phyloP scores from a whole-genome alignment of 2,329 filamentous ascomycete species.

The Aureobasidium sp. region DNA sequence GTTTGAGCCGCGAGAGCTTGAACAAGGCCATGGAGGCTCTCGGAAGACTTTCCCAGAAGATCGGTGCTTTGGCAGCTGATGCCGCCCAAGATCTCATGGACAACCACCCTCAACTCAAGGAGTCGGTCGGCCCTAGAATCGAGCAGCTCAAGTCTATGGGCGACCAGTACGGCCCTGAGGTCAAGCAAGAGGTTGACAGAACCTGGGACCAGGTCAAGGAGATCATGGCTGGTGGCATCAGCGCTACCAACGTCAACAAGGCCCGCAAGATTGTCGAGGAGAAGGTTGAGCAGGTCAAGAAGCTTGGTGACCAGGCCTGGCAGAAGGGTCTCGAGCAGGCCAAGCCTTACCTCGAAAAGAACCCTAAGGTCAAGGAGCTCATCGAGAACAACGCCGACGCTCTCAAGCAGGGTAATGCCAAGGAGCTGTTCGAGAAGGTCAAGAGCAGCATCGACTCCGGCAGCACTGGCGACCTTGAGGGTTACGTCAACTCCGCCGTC shows the following conservation, averaged over 20 bases:
- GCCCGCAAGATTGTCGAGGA: conserved; percentile 58
- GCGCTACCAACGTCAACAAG: conserved; percentile 45
- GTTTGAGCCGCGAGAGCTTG: conserved; percentile 55
- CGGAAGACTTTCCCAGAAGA: conserved; percentile 46
- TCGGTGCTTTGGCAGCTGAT: conserved; percentile 55
- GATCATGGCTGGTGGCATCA: conserved; percentile 55
- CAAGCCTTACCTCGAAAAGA: conserved; percentile 67
- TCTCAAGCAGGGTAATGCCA: conserved; percentile 58
- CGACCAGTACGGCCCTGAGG: conserved; percentile 63
- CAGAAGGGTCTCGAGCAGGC: conserved; percentile 62
- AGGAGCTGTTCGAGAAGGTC: conserved; percentile 55
- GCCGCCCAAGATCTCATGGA: conserved; percentile 58
- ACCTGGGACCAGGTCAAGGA: conserved; percentile 61
- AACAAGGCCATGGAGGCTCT: conserved; percentile 51
- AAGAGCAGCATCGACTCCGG: conserved; percentile 55
- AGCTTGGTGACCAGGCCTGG: conserved; percentile 65
- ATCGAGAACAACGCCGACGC: conserved; percentile 61
- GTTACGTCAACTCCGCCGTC: conserved; percentile 51
- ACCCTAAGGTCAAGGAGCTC: conserved; percentile 64
- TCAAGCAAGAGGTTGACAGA: conserved; percentile 66
- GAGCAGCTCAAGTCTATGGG: conserved; percentile 62
- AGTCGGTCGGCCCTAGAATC: conserved; percentile 60
- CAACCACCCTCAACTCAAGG: conserved; percentile 65
- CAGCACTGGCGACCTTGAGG: conserved; percentile 50
- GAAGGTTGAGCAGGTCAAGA: conserved; percentile 58